A percentile compares a stretch with the other conserved stretches of the same genome.
phyloP scores from a whole-genome alignment of 257 asterid genomes.

The Handroanthus guayacan region DNA sequence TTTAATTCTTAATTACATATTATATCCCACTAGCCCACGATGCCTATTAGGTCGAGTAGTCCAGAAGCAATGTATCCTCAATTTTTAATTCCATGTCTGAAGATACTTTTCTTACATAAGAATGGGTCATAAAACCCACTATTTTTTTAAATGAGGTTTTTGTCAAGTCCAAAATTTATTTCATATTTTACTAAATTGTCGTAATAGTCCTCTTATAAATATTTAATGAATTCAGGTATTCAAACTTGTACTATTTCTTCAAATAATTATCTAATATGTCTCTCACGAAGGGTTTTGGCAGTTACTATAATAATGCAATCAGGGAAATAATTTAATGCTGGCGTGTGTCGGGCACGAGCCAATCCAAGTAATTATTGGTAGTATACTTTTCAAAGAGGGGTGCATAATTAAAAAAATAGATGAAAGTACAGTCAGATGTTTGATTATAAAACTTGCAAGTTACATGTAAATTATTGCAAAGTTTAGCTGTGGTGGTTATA shows the following conservation, averaged over 20 bases:
- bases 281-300: not conserved
- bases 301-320: not conserved
- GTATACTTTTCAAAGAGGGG: not conserved
- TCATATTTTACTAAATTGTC: not conserved
- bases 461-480: not conserved
- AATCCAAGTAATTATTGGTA: slow-evolving; percentile 5
- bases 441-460: not conserved
- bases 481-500: not conserved
- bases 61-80: slow-evolving; percentile 21
- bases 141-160: no score
- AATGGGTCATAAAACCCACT: no score
- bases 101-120: no score
- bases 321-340: not conserved
- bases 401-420: not conserved
- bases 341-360: not conserved
- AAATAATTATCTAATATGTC: not conserved
- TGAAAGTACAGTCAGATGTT: not conserved
- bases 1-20: no score
- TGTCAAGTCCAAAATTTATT: no score
- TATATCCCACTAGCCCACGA: no score
- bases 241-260: not conserved
- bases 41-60: no score
- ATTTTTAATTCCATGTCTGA: slow-evolving; percentile 7
- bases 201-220: not conserved
- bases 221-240: not conserved